Base-by-base conservation (phyloP, 768 basidiomycete species). In the Hirschioporus abietinus region DNA sequence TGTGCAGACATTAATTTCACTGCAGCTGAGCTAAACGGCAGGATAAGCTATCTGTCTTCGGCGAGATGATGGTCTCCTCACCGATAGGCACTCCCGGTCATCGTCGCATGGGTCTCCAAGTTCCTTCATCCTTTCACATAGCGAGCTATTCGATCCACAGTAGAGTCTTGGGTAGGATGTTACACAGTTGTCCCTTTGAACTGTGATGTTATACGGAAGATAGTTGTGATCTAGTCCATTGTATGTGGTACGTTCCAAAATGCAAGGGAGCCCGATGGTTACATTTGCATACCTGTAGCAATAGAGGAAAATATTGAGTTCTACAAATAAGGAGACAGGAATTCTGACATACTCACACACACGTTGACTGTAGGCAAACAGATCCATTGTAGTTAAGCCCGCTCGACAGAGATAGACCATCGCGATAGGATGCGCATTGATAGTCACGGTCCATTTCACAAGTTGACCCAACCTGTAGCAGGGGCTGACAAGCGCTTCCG, bases 361-460 rank as follows among this genome's bases (percentile, higher is more conserved):
- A 90, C 5, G 72, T 74, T 35, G 78, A 83, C 67, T 81, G 81
- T 61, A 91, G 76, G 69, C 89, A 91, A 6, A 89, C 75, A 9
- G 85, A 80, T 8, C 86, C 86, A 68, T 86, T 85, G 66, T 79
- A 78, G 70, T 85, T 80, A 64, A 72, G 76, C 7, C 74, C 72
- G 68, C 77, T 78, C 35, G 79, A 77, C 17, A 83, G 78, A 52
- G 71, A 71, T 74, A 74, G 69, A 78, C 77, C 78, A 75, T 86
- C 71, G 66, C 73, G 64, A 58, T 79, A 79, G 17, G 78, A 72
- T 36, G 74, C 75, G 66, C 83, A 85, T 69, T 86, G 84, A 58
- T 84, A 87, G 72, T 90, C 89, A 57, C 89, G 77, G 66, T 86
- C 84, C 71, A 89, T 73, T 72, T 90, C 85, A 72, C 89, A 90